These are phyloP conservation scores for Pythium angustatum DNA, from an alignment of 352 stramenopile genomes.

Conservation along the genomic window DNA sequence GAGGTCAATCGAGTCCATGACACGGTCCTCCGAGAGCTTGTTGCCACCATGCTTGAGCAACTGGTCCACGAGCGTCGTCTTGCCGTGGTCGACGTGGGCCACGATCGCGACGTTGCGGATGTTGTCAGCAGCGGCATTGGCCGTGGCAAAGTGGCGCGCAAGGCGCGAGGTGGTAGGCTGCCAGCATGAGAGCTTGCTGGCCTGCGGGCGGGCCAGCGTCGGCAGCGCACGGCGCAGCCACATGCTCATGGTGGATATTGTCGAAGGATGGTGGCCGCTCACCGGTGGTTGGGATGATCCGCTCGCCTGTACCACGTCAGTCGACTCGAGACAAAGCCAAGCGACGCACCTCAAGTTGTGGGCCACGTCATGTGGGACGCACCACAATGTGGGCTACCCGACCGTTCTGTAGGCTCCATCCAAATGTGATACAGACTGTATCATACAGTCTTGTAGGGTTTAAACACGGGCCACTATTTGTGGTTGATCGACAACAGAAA, in stretches of 20 bases:
- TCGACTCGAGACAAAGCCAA: slow-evolving; percentile 6
- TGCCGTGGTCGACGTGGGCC: slow-evolving; percentile 98
- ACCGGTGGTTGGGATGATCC: slow-evolving; percentile 10
- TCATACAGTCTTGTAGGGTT: not conserved
- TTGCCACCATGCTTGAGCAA: slow-evolving; percentile 96
- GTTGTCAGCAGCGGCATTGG: slow-evolving; percentile 36
- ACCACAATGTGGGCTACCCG: too few relatives aligned
- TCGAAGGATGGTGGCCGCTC: not conserved
- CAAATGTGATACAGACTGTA: too few relatives aligned
- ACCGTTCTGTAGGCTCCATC: too few relatives aligned
- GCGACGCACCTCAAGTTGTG: not conserved
- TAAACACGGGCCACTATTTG: not conserved
- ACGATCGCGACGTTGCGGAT: slow-evolving; percentile 92
- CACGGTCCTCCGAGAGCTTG: slow-evolving; percentile 79
- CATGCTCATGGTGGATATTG: slow-evolving; percentile 38
- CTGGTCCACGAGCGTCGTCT: slow-evolving; percentile 98
- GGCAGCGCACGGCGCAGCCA: slow-evolving; percentile 62
- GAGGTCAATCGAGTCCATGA: slow-evolving; percentile 99
- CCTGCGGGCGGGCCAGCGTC: slow-evolving; percentile 37
- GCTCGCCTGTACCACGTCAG: slow-evolving; percentile 4
- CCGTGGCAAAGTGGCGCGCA: slow-evolving; percentile 47
- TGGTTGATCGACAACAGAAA: not conserved
- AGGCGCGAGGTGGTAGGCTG: slow-evolving; percentile 13
- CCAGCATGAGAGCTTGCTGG: slow-evolving; percentile 36
- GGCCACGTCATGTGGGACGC: not conserved